Conservation (phyloP, 202 grass and related monocot species). For the Zoysia matrella region DNA sequence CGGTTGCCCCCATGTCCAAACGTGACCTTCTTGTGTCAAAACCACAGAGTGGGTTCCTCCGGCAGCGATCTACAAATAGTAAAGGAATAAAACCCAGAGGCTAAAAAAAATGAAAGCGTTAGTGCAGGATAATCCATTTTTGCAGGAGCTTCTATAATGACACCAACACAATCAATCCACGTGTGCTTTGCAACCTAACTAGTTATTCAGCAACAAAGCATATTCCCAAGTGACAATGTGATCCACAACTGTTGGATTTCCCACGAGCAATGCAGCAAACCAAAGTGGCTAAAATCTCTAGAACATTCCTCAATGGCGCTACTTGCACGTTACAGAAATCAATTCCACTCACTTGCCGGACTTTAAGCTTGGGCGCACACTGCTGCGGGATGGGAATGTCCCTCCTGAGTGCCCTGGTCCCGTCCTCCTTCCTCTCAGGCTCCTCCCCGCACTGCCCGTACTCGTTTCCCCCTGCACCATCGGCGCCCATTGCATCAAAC, state of each 20-base stretch:
- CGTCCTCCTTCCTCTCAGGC: constrained; percentile 93
- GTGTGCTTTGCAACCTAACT: constrained; percentile 27
- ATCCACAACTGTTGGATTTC: constrained; percentile 42
- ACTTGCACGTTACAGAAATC: constrained; percentile 30
- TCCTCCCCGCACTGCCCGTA: constrained; percentile 98
- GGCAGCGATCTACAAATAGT: constrained; percentile 77
- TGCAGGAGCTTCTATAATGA: not conserved
- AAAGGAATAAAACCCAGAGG: constrained; percentile 28
- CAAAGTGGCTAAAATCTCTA: constrained; percentile 34
- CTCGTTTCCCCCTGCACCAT: constrained; percentile 81
- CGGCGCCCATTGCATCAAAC: constrained; percentile 29
- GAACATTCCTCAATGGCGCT: constrained; percentile 35
- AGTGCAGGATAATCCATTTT: not conserved
- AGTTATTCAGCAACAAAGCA: constrained; percentile 24
- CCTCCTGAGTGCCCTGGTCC: constrained; percentile 73
- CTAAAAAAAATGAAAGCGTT: not conserved
- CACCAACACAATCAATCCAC: not conserved
- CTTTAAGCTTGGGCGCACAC: constrained; percentile 84
- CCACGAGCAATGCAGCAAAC: constrained; percentile 22
- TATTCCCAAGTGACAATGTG: constrained; percentile 42
- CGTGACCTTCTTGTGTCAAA: constrained; percentile 89
- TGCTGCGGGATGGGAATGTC: constrained; percentile 81
- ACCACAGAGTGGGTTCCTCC: constrained; percentile 96
- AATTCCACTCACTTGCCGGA: constrained; percentile 75
- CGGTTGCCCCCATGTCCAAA: constrained; percentile 99